Percentiles rank a stretch among this genome's conserved stretches.
These are phyloP conservation scores for Claviceps digitariae DNA, from an alignment of 2,329 filamentous ascomycete species.

Conservation along the genomic window DNA sequence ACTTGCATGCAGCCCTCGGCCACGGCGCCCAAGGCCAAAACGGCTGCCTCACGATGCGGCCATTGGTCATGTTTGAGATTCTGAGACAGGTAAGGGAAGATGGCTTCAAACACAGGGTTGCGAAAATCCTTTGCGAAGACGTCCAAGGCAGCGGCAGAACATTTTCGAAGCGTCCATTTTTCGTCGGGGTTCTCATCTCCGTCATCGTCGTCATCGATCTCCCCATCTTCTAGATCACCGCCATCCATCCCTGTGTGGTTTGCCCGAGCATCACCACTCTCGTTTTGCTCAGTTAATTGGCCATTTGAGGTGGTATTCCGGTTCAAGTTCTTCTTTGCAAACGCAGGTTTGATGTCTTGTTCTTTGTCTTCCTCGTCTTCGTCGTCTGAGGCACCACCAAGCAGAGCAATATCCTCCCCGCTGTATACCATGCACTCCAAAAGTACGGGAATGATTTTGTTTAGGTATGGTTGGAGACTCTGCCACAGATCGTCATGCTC, in stretches of 20 bases:
- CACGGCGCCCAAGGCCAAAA: slow-evolving; percentile 85
- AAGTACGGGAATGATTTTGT: slow-evolving; percentile 78
- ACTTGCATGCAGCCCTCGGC: slow-evolving; percentile 88
- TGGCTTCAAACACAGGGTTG: slow-evolving; percentile 75
- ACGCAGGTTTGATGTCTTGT: slow-evolving; percentile 85
- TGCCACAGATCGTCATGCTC: slow-evolving; percentile 73
- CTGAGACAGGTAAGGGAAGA: slow-evolving; percentile 80
- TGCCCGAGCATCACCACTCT: slow-evolving; percentile 30
- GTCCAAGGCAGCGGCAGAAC: slow-evolving; percentile 88
- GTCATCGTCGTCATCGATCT: slow-evolving; percentile 63
- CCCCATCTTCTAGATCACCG: slow-evolving; percentile 75
- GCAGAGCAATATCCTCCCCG: slow-evolving; percentile 76
- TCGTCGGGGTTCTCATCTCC: slow-evolving; percentile 83
- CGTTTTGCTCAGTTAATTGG: neutral
- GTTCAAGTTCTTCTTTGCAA: slow-evolving; percentile 57
- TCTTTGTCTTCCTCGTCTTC: slow-evolving; percentile 82
- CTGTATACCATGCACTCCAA: slow-evolving; percentile 94
- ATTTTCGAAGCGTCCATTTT: slow-evolving; percentile 90
- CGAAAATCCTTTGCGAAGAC: slow-evolving; percentile 88
- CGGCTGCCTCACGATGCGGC: slow-evolving; percentile 85
- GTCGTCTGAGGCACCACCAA: slow-evolving; percentile 76
- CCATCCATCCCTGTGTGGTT: slow-evolving; percentile 51
- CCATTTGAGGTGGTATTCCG: slow-evolving; percentile 46
- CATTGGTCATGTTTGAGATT: slow-evolving; percentile 83
- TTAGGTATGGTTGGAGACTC: slow-evolving; percentile 61